Evolutionary conservation across 495 filamentous ascomycete genomes (phyloP).

Genomic region (Trichoderma parareesei): DNA sequence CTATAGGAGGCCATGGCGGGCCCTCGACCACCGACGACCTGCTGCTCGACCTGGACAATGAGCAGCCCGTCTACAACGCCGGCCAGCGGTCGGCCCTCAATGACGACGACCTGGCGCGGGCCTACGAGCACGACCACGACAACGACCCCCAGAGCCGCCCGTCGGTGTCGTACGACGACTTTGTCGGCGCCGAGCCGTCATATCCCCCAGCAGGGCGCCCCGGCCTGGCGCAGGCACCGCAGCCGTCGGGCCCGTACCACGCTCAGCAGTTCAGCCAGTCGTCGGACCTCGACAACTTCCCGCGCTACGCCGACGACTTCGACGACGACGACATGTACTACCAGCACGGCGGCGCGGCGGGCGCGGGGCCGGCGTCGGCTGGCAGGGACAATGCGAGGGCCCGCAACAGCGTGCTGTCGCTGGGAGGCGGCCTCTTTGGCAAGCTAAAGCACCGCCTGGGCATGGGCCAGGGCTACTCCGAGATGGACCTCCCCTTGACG

Average conservation of each 20-base stretch:
- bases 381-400: slow-evolving; percentile 51
- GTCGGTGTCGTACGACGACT: slow-evolving; percentile 90
- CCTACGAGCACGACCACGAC: slow-evolving; percentile 61
- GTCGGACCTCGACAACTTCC: slow-evolving; percentile 76
- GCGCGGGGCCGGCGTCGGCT: slow-evolving; percentile 20
- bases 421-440: slow-evolving; percentile 82
- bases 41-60: slow-evolving; percentile 64
- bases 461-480: slow-evolving; percentile 86
- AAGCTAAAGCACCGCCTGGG: slow-evolving; percentile 84
- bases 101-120: slow-evolving; percentile 67
- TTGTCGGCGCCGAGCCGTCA: slow-evolving; percentile 57
- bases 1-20: slow-evolving; percentile 41
- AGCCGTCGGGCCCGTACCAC: slow-evolving; percentile 47
- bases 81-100: slow-evolving; percentile 64
- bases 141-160: slow-evolving; percentile 62
- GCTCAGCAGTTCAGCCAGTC: slow-evolving; percentile 68
- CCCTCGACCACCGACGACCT: slow-evolving; percentile 57
- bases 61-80: slow-evolving; percentile 59
- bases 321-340: slow-evolving; percentile 63
- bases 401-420: slow-evolving; percentile 75
- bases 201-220: slow-evolving; percentile 26
- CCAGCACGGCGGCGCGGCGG: slow-evolving; percentile 50
- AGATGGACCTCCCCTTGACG: slow-evolving; percentile 95
- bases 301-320: slow-evolving; percentile 80
- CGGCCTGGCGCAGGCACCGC: slow-evolving; percentile 26